Evolutionary conservation across 805 yeast species (phyloP).

Genomic region (Tetrapisispora arboricola): DNA sequence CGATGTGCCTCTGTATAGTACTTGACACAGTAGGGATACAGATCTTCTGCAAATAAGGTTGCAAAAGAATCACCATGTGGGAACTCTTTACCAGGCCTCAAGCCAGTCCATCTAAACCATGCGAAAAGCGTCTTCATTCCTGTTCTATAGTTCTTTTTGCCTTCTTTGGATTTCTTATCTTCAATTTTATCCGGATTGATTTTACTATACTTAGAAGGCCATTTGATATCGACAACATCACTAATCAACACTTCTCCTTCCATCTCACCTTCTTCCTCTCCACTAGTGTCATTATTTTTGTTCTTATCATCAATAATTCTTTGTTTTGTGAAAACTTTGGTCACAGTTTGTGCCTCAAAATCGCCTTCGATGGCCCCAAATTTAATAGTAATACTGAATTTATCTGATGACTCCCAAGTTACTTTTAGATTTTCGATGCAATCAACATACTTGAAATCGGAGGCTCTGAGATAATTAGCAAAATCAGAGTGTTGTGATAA

Average conservation of each 20-base stretch:
- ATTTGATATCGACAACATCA: constrained; percentile 42
- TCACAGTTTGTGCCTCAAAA: constrained; percentile 47
- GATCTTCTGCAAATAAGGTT: constrained; percentile 59
- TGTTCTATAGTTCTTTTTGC: constrained; percentile 49
- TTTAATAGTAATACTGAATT: constrained; percentile 50
- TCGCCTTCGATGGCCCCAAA: constrained; percentile 42
- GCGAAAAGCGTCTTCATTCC: constrained; percentile 82
- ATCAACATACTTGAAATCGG: constrained; percentile 71
- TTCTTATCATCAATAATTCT: constrained; percentile 16
- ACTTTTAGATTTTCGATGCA: constrained; percentile 54
- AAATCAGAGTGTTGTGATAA: constrained; percentile 78
- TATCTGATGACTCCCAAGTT: constrained; percentile 40
- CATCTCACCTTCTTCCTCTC: constrained; percentile 33
- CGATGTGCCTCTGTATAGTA: constrained; percentile 67
- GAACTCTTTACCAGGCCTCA: constrained; percentile 65
- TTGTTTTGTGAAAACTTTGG: constrained; percentile 45
- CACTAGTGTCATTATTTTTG: constrained; percentile 9
- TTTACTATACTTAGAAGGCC: constrained; percentile 57
- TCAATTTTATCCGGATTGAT: constrained; percentile 47
- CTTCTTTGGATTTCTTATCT: constrained; percentile 36
- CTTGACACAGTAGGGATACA: constrained; percentile 77
- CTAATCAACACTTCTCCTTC: constrained; percentile 51
- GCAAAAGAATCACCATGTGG: constrained; percentile 74
- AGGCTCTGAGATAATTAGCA: constrained; percentile 64
- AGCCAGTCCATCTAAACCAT: constrained; percentile 81